Conservation (phyloP, 495 filamentous ascomycete genomes). For the Aspergillus hancockii region DNA sequence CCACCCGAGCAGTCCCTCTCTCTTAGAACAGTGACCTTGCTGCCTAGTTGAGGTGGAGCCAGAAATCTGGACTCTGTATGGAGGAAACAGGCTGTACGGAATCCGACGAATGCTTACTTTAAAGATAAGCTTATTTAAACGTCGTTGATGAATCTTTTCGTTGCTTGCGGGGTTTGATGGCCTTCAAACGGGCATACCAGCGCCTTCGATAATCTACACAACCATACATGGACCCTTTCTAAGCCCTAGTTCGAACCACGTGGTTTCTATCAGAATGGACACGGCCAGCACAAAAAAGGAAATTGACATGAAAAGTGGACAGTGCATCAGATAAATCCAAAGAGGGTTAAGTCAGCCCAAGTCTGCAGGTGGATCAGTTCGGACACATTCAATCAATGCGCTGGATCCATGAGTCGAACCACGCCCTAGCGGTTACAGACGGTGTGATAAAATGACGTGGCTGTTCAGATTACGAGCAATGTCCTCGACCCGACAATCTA, state of each 20-base stretch:
- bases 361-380: background rate
- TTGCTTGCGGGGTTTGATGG: background rate
- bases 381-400: background rate
- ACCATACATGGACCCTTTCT: background rate
- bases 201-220: background rate
- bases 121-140: conserved; percentile 29
- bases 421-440: conserved; percentile 4
- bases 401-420: background rate
- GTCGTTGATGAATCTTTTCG: background rate
- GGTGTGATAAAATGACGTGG: conserved; percentile 11
- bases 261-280: background rate
- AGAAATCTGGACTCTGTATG: conserved; percentile 11
- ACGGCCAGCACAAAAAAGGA: background rate
- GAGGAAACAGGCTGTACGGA: background rate
- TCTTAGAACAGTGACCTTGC: conserved; percentile 9
- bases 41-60: conserved; percentile 25
- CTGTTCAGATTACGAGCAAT: background rate
- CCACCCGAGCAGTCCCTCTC: conserved; percentile 10
- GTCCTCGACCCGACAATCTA: conserved; percentile 12
- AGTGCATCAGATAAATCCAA: conserved; percentile 1
- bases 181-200: background rate
- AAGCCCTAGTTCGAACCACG: background rate
- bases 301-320: conserved; percentile 9
- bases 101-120: conserved; percentile 3
- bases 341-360: conserved; percentile 8